Evolutionary conservation across 192 early-diverging fungal genomes (phyloP), one percentile per base, ranked within the genome.

Genomic region (Backusella parvicylindrica): DNA sequence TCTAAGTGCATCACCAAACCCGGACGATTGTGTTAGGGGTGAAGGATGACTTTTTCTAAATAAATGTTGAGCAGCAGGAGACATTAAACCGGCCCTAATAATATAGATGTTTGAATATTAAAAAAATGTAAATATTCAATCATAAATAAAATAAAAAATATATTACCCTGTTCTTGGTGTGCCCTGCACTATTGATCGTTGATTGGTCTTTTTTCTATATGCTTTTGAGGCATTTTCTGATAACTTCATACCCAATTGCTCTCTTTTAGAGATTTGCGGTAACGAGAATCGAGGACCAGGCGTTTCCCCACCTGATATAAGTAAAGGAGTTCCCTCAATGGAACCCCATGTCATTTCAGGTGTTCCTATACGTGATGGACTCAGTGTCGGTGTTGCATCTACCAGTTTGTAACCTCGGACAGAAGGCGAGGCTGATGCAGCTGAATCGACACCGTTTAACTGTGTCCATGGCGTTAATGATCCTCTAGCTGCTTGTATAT

Each of bases 291-390:
- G 63, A 53, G 77, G 81, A 64, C 82, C 82, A 33, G 84, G 84
- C 56, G 84, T 83, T 49, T 85, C 81, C 33, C 72, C 75, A n/a
- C 84, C 84, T 21, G 77, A 79, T 36, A 95, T 86, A 53, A 94
- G 78, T 28, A 95, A 60, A 1, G 94, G 94, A 6, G 92, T 94
- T 13, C 90, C 91, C 56, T 95, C 94, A 68, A 96, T 92, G 31
- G 85, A 87, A 47, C 94, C 94, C 94, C 94, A 96, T 21, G 95
- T 96, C 91, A 96, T 91, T 35, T 95, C 70, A 23, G 89, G 89
- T 32, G 85, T 89, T 43, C 91, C 91, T 33, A 96, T 72, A 66
- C 88, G 76, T 9, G 89, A 83, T 31, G 93, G 94, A 35, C 79
- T 84, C 2, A 87, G 79, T 2, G 86, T 76, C 0, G 94, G 94